Evolutionary conservation across 768 basidiomycete species (phyloP), one percentile per base, ranked within the genome.

Genomic region (Ramaria sp.): DNA sequence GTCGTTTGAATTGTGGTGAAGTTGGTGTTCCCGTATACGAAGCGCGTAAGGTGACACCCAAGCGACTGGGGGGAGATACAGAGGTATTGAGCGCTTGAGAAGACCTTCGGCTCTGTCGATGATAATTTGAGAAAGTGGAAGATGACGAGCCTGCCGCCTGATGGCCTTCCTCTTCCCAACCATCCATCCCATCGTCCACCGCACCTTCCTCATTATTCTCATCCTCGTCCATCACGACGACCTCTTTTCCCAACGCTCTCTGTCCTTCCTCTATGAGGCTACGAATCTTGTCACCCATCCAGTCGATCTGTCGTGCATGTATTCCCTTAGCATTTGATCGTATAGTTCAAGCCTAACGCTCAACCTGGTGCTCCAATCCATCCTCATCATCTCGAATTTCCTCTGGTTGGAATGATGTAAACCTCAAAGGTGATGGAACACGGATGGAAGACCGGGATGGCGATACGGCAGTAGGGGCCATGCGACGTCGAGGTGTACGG

Each of bases 241-340:
- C 75, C 65, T 91, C 88, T n/a, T 78, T 73, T 13, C 78, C 80
- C 7, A 92, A 75, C 0, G 90, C 90, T 47, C 78, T 81, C 65
- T 86, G 82, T 15, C 90, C 90, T 63, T 91, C 82, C 63, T 82
- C 80, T 61, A 92, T 91, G 51, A 91, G 78, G 59, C 70, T 71
- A 27, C 79, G 68, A 31, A 92, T 77, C 61, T 79, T 81, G 60
- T 79, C 82, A 19, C 86, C 84, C 59, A 91, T 85, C 86, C 86
- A 88, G 62, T 88, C 86, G 85, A 91, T 90, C 77, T 89, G 63
- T 47, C 63, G 41, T 42, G 4, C 17, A 33, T 37, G 34, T 34
- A 13, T 10, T 10, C 30, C 3, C 42, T 62, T 20, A 62, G 47
- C 20, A 37, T 37, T 53, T 43, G 43, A 45, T 13, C 19, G 38